Evolutionary conservation across 2,329 filamentous ascomycete species (phyloP), one percentile per base, ranked within the genome.

Genomic region (Venturia pyrina): DNA sequence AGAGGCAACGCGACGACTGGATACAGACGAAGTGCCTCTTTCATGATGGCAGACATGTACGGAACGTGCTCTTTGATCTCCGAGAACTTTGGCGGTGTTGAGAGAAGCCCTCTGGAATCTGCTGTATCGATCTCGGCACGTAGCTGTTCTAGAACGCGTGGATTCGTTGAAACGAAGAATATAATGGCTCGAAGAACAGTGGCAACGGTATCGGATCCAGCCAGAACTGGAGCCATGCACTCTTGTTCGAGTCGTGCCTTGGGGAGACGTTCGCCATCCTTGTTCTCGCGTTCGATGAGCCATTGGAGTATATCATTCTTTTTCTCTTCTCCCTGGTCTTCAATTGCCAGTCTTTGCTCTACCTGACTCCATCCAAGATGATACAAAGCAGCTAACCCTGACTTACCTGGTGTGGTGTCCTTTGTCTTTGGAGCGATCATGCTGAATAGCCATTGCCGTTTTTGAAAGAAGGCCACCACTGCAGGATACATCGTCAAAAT

Each of bases 151-250:
- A 81, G 78, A 0, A 83, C 78, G 0, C 74, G 75, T 0, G 81
- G 80, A 32, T 78, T 80, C n/a, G 79, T 82, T 28, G 81, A 78
- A 66, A 86, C 71, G 70, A 82, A 78, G 32, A 86, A 77, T 65
- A 86, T 68, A 1, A 80, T 83, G 53, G 79, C 76, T 2, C 84
- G 80, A 13, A 87, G 78, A 1, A 79, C 79, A 0, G 81, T 83
- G 0, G 84, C 82, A 0, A 83, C 85, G 0, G 83, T 85, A 67
- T 87, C 84, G 0, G 82, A 83, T 3, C 84, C 85, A 5, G 83
- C 83, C 5, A 84, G 75, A 21, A 50, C 78, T 78, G 57, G 63
- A 24, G 15, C 28, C 21, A 24, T 7, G 17, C 24, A 11, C 19
- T 41, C 13, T 6, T 32, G 10, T 50, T 7, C 37, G 37, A 40